Evolutionary conservation across 2,329 filamentous ascomycete genomes (phyloP), one percentile per base, ranked within the genome.

Genomic region (Colletotrichum cuscutae): DNA sequence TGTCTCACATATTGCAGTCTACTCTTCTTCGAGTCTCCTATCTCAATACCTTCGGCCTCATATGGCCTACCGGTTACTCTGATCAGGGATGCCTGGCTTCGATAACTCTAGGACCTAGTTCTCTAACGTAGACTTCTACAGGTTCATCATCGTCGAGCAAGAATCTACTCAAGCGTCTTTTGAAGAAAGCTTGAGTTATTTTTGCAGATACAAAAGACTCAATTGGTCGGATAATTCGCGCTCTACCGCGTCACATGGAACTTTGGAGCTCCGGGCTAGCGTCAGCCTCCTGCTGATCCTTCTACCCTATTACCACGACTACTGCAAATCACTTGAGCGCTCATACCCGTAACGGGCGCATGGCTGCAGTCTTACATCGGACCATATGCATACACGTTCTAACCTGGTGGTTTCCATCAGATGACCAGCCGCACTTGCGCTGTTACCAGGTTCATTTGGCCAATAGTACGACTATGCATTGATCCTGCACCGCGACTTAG

Each of bases 151-250:
- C 70, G 30, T 37, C 53, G 12, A 58, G 56, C 56, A 73, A 65
- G 52, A 61, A 67, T 52, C 57, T 73, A 15, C 66, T 73, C 35
- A 73, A 71, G 61, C 71, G 71, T 26, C 52, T 73, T 35, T 42
- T 73, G 60, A 73, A 73, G 35, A 73, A 71, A 19, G 53, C 54
- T 32, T 73, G 70, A 28, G 30, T 2, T 26, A 8, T 19, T 19
- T 30, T 32, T 32, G 15, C 62, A 13, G 35, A 15, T 22, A 37
- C 22, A n/a, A n/a, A 37, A 19, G 22, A 13, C 19, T 5, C 13
- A 54, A 54, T 13, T 24, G 13, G 19, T 22, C 35, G 19, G 11
- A 15, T 13, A 24, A 24, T 13, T 12, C 30, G 5, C 5, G 30
- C 22, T 24, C n/a, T 9, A n/a, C 60, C 9, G 8, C 22, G 7